Percentiles rank a stretch among this genome's conserved stretches.
Conservation (phyloP, 2,329 filamentous ascomycete genomes). For the Pseudogymnoascus verrucosus region DNA sequence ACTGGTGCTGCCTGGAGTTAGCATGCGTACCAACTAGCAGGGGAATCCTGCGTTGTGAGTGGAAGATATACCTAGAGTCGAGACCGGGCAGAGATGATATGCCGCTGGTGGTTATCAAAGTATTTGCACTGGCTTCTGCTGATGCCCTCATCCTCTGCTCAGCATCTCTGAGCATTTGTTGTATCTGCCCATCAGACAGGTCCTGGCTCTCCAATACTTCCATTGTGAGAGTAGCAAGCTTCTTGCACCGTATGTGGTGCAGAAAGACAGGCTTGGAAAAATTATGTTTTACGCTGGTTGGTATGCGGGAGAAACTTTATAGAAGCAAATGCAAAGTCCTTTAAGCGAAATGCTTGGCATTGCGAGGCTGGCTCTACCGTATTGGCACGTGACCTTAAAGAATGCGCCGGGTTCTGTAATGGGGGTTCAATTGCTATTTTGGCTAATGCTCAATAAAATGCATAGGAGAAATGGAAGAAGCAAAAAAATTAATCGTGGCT, state of each 20-base stretch:
- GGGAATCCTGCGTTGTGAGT: neutral
- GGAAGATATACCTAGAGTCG: slow-evolving; percentile 9
- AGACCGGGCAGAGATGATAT: slow-evolving; percentile 11
- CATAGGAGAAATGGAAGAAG: neutral
- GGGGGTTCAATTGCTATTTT: neutral
- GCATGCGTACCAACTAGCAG: neutral
- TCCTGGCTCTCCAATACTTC: slow-evolving; percentile 29
- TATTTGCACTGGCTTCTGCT: slow-evolving; percentile 29
- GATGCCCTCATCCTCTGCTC: slow-evolving; percentile 43
- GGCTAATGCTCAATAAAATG: neutral
- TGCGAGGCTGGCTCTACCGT: neutral
- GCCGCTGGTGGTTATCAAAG: slow-evolving; percentile 15
- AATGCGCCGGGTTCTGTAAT: neutral
- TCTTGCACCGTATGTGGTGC: slow-evolving; percentile 4
- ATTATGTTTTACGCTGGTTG: neutral
- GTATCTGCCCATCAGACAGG: slow-evolving; percentile 55
- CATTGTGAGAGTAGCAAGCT: neutral
- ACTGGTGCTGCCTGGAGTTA: neutral
- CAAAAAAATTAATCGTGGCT: neutral
- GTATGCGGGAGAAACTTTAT: slow-evolving; percentile 2
- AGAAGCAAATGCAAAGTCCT: slow-evolving; percentile 3
- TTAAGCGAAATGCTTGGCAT: slow-evolving; percentile 6
- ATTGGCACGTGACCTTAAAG: neutral
- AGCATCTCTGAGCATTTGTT: slow-evolving; percentile 54
- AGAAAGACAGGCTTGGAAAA: slow-evolving; percentile 6